Base-by-base conservation (phyloP, 345 rosid species). In the Lenwebbia sp. region DNA sequence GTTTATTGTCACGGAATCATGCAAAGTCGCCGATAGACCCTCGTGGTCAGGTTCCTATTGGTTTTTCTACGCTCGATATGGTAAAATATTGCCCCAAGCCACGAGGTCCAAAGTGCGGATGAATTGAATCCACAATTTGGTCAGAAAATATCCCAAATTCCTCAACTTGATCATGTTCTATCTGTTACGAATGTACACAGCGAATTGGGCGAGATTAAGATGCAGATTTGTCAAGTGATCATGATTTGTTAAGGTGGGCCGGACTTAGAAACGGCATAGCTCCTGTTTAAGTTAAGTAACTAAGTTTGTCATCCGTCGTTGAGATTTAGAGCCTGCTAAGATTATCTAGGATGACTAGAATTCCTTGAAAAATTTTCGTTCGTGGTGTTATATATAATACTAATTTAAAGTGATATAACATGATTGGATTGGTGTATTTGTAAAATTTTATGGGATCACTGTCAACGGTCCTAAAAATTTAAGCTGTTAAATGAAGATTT, bases 401-500 rank as follows among this genome's bases (percentile, higher is more conserved):
- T 70, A 70, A 65, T 33, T 30, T 65, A 9, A 30, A 65, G 76
- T 65, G 76, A 70, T 1, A 10, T 10, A 26, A 25, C 41, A 33
- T 1, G 2, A 70, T 70, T 33, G 25, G 47, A 37, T 5, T 1
- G 1, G 22, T 37, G 13, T 19, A 37, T 70, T 70, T 10, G 12
- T 19, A 70, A 70, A 33, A 37, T 0, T 8, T 4, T 65, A 0
- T 33, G 26, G 12, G 13, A 70, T 2, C 23, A 19, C 4, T 70
- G 0, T 10, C 3, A 70, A 37, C 2, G 0, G 0, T 70, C 10
- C 0, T 70, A 70, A 37, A 70, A 19, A 0, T 21, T 37, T 10
- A 37, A 70, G 5, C 1, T 10, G 10, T 19, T 15, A 17, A 6
- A 30, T 30, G 0, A 56, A 56, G 2, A 4, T 25, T 25, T 37